Evolutionary conservation across 495 filamentous ascomycete genomes (phyloP), one percentile per base, ranked within the genome.

Genomic region (Astrothelium macrocarpum): DNA sequence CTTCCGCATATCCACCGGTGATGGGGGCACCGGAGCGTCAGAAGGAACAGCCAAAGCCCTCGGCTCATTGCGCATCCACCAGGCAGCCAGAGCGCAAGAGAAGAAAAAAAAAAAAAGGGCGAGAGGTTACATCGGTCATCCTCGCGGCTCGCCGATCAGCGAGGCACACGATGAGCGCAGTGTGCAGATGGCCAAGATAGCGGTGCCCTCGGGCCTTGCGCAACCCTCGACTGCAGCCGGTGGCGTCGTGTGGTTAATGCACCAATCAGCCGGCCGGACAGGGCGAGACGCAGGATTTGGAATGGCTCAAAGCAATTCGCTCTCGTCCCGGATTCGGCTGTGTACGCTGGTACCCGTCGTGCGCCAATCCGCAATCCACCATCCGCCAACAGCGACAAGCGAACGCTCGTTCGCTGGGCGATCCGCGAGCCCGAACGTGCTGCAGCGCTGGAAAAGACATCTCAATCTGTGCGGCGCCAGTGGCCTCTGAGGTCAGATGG

Each of bases 41-140:
- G n/a, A 20, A 18, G 34, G 5, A 39, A 25, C 49, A 56, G 49
- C 49, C n/a, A 56, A 56, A 29, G 25, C 49, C 49, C 49, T 56
- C 49, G 49, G 49, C 49, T 56, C 20, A n/a, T 9, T 9, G 2
- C 25, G 20, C 25, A 5, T 25, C 25, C 49, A 12, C 12, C 5
- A 4, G 25, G 26, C 20, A 12, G 12, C 49, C 26, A 29, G 23
- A 26, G 45, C 14, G 45, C 45, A 20, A 5, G 0, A 18, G 20
- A 7, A 25, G 49, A 56, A 56, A 5, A 1, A 18, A 49, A 7
- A 25, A 25, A 56, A 56, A 29, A 39, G 29, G 49, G 49, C 49
- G 49, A 56, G n/a, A 12, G 49, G 49, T 56, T 56, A 56, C 49
- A 56, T 56, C 49, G 49, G 49, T 56, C 49, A 56, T 56, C 10